Conservation (phyloP, 345 rosid genomes). For the Pugionium dolabratum region DNA sequence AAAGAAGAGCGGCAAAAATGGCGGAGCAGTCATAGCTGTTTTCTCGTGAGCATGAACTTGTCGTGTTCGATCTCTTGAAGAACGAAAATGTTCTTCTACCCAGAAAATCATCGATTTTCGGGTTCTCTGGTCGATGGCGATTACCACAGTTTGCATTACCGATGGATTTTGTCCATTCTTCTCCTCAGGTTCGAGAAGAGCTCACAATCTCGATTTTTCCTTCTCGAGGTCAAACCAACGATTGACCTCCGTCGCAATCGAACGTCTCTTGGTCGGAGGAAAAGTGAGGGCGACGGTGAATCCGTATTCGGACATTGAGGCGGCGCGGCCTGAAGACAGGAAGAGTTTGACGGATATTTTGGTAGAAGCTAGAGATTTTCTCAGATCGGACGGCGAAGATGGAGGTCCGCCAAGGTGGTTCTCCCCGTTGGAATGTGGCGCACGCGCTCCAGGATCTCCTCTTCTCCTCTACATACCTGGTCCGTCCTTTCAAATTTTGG, state of each 20-base stretch:
- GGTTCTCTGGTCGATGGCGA: slow-evolving; percentile 23
- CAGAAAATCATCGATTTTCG: neutral
- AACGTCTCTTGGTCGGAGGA: neutral
- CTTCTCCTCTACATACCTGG: slow-evolving; percentile 65
- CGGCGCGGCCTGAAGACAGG: slow-evolving; percentile 31
- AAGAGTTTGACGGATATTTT: slow-evolving; percentile 48
- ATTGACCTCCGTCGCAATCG: neutral
- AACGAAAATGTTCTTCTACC: slow-evolving; percentile 9
- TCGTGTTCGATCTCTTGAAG: slow-evolving; percentile 22
- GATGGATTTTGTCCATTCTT: slow-evolving; percentile 31
- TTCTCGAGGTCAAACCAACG: slow-evolving; percentile 1
- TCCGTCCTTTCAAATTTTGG: slow-evolving; percentile 13
- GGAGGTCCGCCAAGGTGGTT: slow-evolving; percentile 75
- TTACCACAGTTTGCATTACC: slow-evolving; percentile 20
- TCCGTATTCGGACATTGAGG: slow-evolving; percentile 31
- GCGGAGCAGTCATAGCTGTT: slow-evolving; percentile 30
- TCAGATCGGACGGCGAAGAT: slow-evolving; percentile 48
- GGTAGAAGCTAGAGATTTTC: slow-evolving; percentile 42
- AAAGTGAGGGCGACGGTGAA: slow-evolving; percentile 23
- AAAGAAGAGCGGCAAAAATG: neutral
- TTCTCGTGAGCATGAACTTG: slow-evolving; percentile 30
- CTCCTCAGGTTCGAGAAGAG: slow-evolving; percentile 5
- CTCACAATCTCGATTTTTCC: slow-evolving; percentile 8
- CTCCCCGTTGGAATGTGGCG: slow-evolving; percentile 56
- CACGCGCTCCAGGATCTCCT: slow-evolving; percentile 46